Percentiles rank a stretch among this genome's conserved stretches.
Conservation (phyloP, 2,329 filamentous ascomycete genomes). For the Chrysoporthe deuterocubensis region DNA sequence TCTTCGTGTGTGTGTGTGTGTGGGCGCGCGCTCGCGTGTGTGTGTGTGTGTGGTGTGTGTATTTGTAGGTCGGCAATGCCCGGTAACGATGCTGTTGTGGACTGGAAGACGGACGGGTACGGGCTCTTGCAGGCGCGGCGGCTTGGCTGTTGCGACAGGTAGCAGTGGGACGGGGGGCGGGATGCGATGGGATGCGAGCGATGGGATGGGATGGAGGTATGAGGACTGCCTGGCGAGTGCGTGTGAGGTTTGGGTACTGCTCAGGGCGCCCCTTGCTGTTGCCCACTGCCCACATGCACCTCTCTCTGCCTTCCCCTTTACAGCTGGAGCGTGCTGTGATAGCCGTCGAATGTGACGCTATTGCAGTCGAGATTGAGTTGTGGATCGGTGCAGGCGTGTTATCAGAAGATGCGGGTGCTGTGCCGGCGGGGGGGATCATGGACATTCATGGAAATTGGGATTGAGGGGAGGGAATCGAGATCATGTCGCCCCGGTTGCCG, state of each 20-base stretch:
- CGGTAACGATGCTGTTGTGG: conserved; percentile 2
- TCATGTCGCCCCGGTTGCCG: neutral
- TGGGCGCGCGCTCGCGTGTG: neutral
- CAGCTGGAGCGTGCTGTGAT: neutral
- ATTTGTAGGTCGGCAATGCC: conserved; percentile 14
- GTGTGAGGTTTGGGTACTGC: conserved; percentile 20
- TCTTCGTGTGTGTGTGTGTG: neutral
- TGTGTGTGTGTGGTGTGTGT: conserved; percentile 1
- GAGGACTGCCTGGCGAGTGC: conserved; percentile 17
- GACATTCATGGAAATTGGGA: conserved; percentile 1
- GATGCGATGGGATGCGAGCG: conserved; percentile 14
- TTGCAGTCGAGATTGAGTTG: conserved; percentile 23
- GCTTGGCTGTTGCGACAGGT: conserved; percentile 11
- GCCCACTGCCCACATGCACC: conserved; percentile 14
- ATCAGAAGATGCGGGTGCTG: conserved; percentile 13
- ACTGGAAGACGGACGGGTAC: neutral
- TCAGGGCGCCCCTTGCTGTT: conserved; percentile 21
- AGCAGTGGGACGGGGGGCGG: conserved; percentile 7
- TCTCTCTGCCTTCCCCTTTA: too few relatives aligned
- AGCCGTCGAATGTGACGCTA: conserved; percentile 27
- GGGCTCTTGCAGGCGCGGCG: neutral
- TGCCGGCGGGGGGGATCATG: neutral
- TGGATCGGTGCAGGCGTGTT: conserved; percentile 22
- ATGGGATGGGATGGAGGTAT: conserved; percentile 7
- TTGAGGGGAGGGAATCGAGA: neutral